Base-by-base conservation (phyloP, 495 filamentous ascomycete genomes). In the Halenospora varia region DNA sequence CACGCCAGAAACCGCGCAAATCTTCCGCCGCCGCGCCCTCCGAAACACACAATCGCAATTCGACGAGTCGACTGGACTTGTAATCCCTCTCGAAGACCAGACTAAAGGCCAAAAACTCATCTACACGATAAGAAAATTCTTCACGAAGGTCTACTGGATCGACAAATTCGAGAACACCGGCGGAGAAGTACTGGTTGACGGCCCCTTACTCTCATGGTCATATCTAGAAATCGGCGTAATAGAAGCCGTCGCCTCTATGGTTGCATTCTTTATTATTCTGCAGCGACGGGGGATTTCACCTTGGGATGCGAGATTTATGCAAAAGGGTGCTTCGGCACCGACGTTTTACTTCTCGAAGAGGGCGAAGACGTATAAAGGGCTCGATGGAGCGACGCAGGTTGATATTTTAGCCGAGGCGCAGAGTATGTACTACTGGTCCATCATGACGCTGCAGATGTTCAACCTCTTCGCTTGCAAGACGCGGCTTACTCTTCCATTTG, bases 401-500 rank as follows among this genome's bases (percentile, higher is more conserved):
- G 65, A 69, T 55, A 69, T 69, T 50, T 51, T 69, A 53, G 67
- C 67, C 41, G 67, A 69, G 53, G 67, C 64, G 2, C 67, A 69
- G 51, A 63, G 60, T 3, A 65, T 69, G 62, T 69, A 67, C 47
- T 69, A 69, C 53, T 69, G 67, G 67, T 57, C 67, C 39, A 59
- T 69, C 51, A 69, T 69, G 67, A 69, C 67, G 17, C 65, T 69
- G 64, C 67, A 69, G 59, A 62, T 62, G 55, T 87, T 87, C 71
- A 89, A 86, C 62, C 74, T 88, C 11, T 76, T 88, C 57, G 81
- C 76, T 3, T 73, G 85, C n/a, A 79, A 85, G 13, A 87, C 82
- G 2, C 69, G 82, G 0, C 74, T 87, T 35, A 81, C 74, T 41
- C 79, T 88, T 50, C 81, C 88, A 55, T 81, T 85, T 48, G 81